Conservation (phyloP, 257 asterid genomes). For the Anisodus tanguticus region DNA sequence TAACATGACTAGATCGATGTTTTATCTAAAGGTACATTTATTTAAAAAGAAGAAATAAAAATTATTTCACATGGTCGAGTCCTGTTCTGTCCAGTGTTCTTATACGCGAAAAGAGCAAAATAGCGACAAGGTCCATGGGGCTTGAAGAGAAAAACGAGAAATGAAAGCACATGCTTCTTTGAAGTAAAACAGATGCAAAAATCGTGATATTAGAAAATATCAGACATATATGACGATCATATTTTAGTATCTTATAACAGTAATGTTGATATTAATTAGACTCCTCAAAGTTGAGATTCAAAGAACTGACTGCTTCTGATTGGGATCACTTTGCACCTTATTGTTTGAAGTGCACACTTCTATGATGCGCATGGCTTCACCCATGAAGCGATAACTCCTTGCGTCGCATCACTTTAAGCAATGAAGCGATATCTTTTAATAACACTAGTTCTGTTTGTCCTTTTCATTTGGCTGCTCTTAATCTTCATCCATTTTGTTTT, state of each 20-base stretch:
- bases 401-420: not conserved
- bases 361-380: not conserved
- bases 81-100: no score
- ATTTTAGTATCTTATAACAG: not conserved
- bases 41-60: no score
- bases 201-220: not conserved
- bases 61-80: no score
- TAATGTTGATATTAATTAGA: not conserved
- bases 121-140: no score
- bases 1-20: no score
- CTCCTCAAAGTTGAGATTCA: not conserved
- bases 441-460: slow-evolving; percentile 1
- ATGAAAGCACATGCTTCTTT: no score
- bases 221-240: not conserved
- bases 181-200: no score
- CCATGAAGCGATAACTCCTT: not conserved
- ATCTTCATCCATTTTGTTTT: slow-evolving; percentile 42
- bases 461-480: slow-evolving; percentile 29
- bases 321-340: not conserved
- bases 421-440: not conserved
- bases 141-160: no score
- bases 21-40: no score
- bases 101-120: no score
- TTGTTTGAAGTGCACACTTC: not conserved
- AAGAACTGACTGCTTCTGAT: not conserved